A percentile compares a stretch with the other conserved stretches of the same genome.
These are phyloP conservation scores for Tricholomella constricta DNA, from an alignment of 768 basidiomycete species.

Conservation along the genomic window DNA sequence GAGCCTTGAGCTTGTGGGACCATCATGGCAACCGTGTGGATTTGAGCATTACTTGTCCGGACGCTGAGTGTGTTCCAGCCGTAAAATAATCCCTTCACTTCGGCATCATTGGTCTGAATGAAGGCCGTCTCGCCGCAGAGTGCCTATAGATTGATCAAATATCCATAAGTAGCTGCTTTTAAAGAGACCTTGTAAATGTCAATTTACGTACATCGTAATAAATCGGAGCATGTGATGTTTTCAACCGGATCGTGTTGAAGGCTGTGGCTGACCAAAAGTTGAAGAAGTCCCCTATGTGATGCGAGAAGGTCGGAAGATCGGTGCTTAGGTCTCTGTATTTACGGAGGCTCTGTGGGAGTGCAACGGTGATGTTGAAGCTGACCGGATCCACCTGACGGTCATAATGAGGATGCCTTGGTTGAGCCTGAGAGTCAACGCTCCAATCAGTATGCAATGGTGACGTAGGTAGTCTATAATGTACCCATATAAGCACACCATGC, in stretches of 20 bases:
- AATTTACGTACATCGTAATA: conserved; percentile 4
- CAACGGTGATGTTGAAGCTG: conserved; percentile 2
- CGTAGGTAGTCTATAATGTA: not conserved
- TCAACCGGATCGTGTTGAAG: not conserved
- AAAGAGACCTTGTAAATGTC: no score
- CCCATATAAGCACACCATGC: conserved; percentile 3
- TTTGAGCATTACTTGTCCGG: not conserved
- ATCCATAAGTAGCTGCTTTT: not conserved
- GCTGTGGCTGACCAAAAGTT: conserved; percentile 1
- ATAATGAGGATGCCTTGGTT: not conserved
- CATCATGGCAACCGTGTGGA: not conserved
- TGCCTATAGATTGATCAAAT: not conserved
- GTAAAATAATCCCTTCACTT: conserved; percentile 1
- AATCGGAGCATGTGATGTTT: not conserved
- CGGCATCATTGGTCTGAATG: not conserved
- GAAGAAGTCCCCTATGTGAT: conserved; percentile 1
- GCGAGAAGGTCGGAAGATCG: not conserved
- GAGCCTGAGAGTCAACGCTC: not conserved
- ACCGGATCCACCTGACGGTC: not conserved
- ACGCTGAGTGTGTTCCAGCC: not conserved
- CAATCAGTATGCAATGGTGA: not conserved
- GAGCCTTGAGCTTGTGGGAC: not conserved
- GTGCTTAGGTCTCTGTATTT: conserved; percentile 4
- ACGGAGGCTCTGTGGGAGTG: not conserved
- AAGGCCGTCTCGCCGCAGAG: not conserved